Evolutionary conservation across 345 rosid species (phyloP), one percentile per base, ranked within the genome.

Genomic region (Abelmoschus esculentus): DNA sequence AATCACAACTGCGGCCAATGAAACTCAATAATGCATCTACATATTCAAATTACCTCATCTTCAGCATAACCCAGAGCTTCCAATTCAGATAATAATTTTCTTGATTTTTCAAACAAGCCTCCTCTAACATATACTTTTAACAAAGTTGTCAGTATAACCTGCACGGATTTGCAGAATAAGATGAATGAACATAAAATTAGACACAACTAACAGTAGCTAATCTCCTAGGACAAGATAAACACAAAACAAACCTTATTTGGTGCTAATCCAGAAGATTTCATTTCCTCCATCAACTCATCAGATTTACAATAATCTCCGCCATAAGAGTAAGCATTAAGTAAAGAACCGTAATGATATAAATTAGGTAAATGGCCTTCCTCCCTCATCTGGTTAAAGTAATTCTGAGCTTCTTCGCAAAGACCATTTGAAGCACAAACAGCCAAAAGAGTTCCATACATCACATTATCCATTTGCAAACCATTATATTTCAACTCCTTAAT

Each of bases 381-480:
- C 80, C 77, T 88, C 98, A 93, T 91, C 81, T 84, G 86, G 80
- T 83, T 75, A 67, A 93, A 86, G 75, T 75, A 89, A 61, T 61
- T 77, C 73, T 88, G 85, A 74, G 98, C 98, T 78, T 88, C 90
- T 76, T 86, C 87, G 49, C 84, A 77, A 53, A 72, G 86, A 79
- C 87, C 85, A 75, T 83, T 84, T 44, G 97, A 89, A 81, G 97
- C 98, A 82, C 95, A 93, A 72, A 93, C 79, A 3, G 97, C 95
- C 81, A 91, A 76, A 77, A 93, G 83, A 40, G 92, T 85, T 73
- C 95, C 97, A 79, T 89, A 89, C 86, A 91, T 89, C 63, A 93
- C 87, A 60, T 82, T 17, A 14, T 91, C 98, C 95, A 91, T 88
- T 76, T 71, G 75, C 75, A 89, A 71, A 18, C 82, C 86, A 22